Base-by-base conservation (phyloP, 73 alveolate species). In the Durusdinium trenchii region DNA sequence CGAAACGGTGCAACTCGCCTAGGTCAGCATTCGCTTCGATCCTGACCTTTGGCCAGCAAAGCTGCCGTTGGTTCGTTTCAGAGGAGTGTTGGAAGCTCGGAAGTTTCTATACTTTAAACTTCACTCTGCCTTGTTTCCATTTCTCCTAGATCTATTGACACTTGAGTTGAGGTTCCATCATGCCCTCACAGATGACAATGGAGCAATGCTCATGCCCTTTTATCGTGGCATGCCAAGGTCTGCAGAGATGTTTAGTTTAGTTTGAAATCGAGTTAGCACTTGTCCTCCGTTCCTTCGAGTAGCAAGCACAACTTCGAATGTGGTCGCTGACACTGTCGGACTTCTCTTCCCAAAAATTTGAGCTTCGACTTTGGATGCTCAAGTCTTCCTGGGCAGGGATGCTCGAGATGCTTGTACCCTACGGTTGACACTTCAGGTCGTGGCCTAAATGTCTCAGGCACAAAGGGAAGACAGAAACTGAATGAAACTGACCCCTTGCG, bases 201-300 rank as follows among this genome's bases (percentile, higher is more conserved):
- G 86, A 38, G 97, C 97, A 38, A 90, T 90, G 97, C 75, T 90
- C 76, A 90, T 90, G 97, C 97, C 97, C 18, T 90, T 90, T 57
- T 90, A 90, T 52, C 86, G 97, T 3, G 97, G 87, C 52, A 75
- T 90, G 97, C 97, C 97, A 28, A 90, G 97, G 97, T 62, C 47
- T 51, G 48, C 18, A 23, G 36, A 6, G 79, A 40, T 7, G 87
- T 20, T 20, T 54, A 20, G 28, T 54, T 9, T n/a, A n/a, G n/a
- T n/a, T 73, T 73, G 12, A 57, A 16, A 12, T 16, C 23, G 12
- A 57, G 12, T 7, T 69, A 69, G 7, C 43, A 69, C 82, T 69
- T 9, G 43, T 69, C 14, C 9, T 35, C 9, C 35, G 71, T 12
- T 12, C 26, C 26, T 57, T 16, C 35, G n/a, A n/a, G n/a, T n/a